phyloP scores from a whole-genome alignment of 2,329 filamentous ascomycete genomes.

The Aspergillus sp. region DNA sequence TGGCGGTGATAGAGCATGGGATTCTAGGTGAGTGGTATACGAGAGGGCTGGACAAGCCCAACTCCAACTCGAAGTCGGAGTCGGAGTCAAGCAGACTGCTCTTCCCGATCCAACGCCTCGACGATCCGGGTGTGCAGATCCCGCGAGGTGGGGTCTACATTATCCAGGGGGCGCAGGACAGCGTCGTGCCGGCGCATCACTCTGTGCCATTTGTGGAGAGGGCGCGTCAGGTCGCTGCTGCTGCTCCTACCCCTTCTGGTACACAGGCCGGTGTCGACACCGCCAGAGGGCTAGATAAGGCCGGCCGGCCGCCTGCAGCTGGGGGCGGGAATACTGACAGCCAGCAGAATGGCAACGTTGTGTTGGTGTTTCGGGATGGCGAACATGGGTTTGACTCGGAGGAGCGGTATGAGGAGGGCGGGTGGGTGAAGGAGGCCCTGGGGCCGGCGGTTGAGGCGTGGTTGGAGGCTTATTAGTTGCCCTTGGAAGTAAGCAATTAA shows the following conservation, averaged over 20 bases:
- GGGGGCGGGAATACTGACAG: too few relatives aligned
- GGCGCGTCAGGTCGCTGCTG: slow-evolving; percentile 14
- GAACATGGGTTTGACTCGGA: slow-evolving; percentile 39
- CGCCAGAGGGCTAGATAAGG: too few relatives aligned
- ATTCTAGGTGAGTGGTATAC: slow-evolving; percentile 19
- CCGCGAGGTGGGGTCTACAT: slow-evolving; percentile 33
- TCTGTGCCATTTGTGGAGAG: slow-evolving; percentile 29
- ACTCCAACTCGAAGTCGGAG: background rate
- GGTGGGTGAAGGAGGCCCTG: slow-evolving; percentile 31
- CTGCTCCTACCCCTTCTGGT: too few relatives aligned
- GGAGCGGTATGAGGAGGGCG: slow-evolving; percentile 19
- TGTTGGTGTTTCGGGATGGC: slow-evolving; percentile 29
- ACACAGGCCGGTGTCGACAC: too few relatives aligned
- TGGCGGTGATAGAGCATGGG: slow-evolving; percentile 21
- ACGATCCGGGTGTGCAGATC: slow-evolving; percentile 22
- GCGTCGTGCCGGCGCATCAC: slow-evolving; percentile 28
- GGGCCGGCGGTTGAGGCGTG: slow-evolving; percentile 26
- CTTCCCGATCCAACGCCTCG: slow-evolving; percentile 32
- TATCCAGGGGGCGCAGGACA: slow-evolving; percentile 37
- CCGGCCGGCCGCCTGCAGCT: too few relatives aligned
- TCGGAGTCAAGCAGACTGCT: slow-evolving; percentile 13
- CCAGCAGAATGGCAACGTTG: slow-evolving; percentile 19
- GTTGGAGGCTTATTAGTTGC: slow-evolving; percentile 14
- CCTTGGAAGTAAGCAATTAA: background rate
- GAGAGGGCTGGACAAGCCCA: slow-evolving; percentile 12